Base-by-base conservation (phyloP, 768 basidiomycete species). In the Hortiboletus flavorubellus region DNA sequence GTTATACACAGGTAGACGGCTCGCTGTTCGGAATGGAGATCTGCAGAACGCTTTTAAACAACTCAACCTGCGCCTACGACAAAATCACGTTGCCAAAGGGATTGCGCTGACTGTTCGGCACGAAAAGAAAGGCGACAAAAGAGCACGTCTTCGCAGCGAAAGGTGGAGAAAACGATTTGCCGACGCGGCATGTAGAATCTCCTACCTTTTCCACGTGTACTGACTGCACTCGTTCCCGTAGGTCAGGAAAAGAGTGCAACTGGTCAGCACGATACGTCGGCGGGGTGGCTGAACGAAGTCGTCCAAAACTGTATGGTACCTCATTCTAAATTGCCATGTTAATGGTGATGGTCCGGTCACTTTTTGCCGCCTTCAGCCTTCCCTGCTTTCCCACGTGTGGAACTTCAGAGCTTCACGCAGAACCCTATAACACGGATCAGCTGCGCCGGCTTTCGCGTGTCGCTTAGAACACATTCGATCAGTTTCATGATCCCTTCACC, bases 171-270 rank as follows among this genome's bases (percentile, higher is more conserved):
- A 78, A 64, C 82, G 79, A 56, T 93, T 93, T 71, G 86, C 90
- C 46, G 76, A 90, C 62, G 86, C 90, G 80, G 91, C 84, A 73
- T 60, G 83, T 61, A 49, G 55, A 29, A 42, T 26, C 12, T 47
- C 21, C 26, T 54, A 15, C 35, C 57, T 53, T 64, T 41, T 58
- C 41, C 53, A 48, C 46, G 51, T 33, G 41, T 42, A 35, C 52
- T 64, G 40, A 61, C 56, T 47, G 43, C 41, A 49, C 61, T 55
- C 43, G 53, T 55, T 53, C 50, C 54, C 60, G n/a, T 64, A 93
- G 91, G 90, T 93, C 58, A 82, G 91, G 70, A 82, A 83, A 75
- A 92, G 89, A 74, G 88, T 92, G 37, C 82, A 87, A 65, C 73
- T 93, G 34, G 91, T 92, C 60, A 80, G 81, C 58, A 84, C 84